phyloP scores from a whole-genome alignment of 495 filamentous ascomycete species.

The Lasiosphaeria hispida region DNA sequence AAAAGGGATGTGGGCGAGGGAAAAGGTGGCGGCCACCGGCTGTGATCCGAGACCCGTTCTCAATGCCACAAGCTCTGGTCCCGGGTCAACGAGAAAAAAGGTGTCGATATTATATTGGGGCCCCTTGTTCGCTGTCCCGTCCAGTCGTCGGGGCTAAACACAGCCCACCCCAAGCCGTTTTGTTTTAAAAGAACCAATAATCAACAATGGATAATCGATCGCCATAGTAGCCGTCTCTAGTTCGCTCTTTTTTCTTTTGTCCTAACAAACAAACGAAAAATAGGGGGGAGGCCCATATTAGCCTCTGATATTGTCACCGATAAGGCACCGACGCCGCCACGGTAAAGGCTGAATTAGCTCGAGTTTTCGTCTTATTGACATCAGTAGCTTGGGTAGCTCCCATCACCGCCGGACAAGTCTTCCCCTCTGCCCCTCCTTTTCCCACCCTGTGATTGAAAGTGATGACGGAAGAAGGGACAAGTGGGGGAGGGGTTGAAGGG shows the following conservation, averaged over 20 bases:
- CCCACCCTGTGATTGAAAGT: background rate
- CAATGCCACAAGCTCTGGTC: background rate
- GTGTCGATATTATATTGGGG: background rate
- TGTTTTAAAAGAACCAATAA: conserved; percentile 3
- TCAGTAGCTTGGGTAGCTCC: background rate
- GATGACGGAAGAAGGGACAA: background rate
- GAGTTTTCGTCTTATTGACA: background rate
- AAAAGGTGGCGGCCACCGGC: background rate
- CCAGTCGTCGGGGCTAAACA: conserved; percentile 3
- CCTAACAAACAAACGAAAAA: background rate
- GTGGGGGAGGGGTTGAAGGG: too few relatives aligned
- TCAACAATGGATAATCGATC: background rate
- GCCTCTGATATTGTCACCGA: conserved; percentile 15
- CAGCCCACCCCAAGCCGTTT: conserved; percentile 1
- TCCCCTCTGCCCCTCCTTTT: background rate
- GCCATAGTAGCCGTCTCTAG: conserved; percentile 2
- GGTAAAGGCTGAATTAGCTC: conserved; percentile 9
- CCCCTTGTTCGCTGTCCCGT: background rate
- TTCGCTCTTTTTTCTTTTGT: background rate
- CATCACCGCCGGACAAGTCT: background rate
- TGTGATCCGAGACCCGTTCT: background rate
- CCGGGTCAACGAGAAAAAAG: background rate
- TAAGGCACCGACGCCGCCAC: conserved; percentile 10
- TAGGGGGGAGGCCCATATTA: conserved; percentile 11
- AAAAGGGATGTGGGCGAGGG: background rate